These are phyloP conservation scores for Amauroascus niger DNA, from an alignment of 2,329 filamentous ascomycete genomes.

Conservation along the genomic window DNA sequence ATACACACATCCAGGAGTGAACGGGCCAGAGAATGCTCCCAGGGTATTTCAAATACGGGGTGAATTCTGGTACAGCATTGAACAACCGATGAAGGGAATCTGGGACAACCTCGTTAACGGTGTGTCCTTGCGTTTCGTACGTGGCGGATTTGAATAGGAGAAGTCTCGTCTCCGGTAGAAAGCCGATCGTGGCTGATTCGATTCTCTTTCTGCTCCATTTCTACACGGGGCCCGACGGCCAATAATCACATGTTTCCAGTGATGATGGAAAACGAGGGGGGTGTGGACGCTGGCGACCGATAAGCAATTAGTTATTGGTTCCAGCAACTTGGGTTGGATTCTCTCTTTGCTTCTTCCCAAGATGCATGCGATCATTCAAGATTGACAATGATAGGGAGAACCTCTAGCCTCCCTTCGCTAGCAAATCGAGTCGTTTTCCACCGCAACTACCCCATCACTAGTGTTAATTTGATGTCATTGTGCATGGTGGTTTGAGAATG, in stretches of 20 bases:
- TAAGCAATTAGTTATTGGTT: neutral
- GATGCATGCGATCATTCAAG: neutral
- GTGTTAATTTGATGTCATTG: slow-evolving; percentile 3
- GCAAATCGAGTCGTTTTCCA: neutral
- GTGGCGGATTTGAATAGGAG: slow-evolving; percentile 2
- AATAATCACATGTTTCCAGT: neutral
- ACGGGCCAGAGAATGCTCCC: neutral
- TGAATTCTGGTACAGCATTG: neutral
- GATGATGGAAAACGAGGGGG: neutral
- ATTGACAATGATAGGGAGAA: neutral
- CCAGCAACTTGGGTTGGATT: neutral
- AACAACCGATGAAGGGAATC: neutral
- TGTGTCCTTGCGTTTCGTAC: neutral
- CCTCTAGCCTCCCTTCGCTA: neutral
- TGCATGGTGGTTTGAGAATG: neutral
- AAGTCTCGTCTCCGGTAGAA: neutral
- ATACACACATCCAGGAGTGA: too few relatives aligned
- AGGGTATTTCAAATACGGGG: neutral
- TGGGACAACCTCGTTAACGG: neutral
- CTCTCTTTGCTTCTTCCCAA: slow-evolving; percentile 2
- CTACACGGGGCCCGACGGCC: neutral
- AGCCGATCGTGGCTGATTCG: neutral
- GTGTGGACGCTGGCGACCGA: neutral
- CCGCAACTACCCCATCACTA: neutral
- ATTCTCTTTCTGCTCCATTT: neutral